Evolutionary conservation across 495 filamentous ascomycete species (phyloP), one percentile per base, ranked within the genome.

Genomic region (Lasiosphaeriaceae sp.): DNA sequence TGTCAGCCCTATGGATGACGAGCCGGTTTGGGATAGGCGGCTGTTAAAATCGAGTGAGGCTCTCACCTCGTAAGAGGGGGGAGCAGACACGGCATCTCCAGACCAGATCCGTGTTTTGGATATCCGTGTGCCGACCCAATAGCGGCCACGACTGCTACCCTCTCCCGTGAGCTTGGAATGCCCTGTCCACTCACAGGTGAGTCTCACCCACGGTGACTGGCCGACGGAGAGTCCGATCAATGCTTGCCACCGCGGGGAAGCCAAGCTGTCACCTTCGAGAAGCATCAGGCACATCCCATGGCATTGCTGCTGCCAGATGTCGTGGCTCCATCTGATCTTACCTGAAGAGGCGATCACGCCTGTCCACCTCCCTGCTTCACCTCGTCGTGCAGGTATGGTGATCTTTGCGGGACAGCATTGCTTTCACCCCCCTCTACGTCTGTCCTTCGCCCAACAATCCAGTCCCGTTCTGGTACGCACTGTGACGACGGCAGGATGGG

Each of bases 61-160:
- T 63, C 53, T 46, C 6, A 3, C 14, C 24, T 52, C 24, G 47
- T 50, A 29, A 31, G 22, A 52, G 44, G 54, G 47, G 52, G 23
- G 46, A 41, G 34, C 46, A 59, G 52, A 55, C 62, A 60, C 64
- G 60, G 56, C 59, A 58, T 55, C 60, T 51, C 60, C 60, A 67
- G 64, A 65, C 58, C 60, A 58, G 51, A 65, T 65, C 60, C 64
- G 66, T 58, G 66, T 69, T 67, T 69, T 67, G 60, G 61, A 61
- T 66, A 37, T n/a, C 51, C 26, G 57, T 16, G 54, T 61, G 55
- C 64, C 61, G 54, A 53, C 35, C 66, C 62, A 61, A 60, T 67
- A 52, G 34, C 53, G 34, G 26, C 17, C 35, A 43, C 41, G 31
- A 51, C 1, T 59, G 21, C 47, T 47, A 47, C 60, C 49, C 55